Evolutionary conservation across 2,329 filamentous ascomycete genomes (phyloP), one percentile per base, ranked within the genome.

Genomic region (Dothideomycetes sp.): DNA sequence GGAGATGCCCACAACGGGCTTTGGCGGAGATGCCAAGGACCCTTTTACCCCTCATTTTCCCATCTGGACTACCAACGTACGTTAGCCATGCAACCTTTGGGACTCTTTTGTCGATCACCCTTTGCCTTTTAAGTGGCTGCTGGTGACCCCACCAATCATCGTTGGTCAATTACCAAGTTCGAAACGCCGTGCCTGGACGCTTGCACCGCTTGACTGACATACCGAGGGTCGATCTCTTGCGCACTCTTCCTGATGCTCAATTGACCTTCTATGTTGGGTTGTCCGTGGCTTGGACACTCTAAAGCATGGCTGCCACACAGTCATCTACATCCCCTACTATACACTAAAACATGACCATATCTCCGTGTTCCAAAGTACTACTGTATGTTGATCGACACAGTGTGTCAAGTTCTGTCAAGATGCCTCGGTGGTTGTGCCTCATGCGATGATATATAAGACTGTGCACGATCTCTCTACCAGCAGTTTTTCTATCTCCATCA

Each of bases 361-460:
- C 23, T 39, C 25, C 36, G 36, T 19, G 7, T 24, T 29, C 28
- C 28, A 20, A 32, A 32, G 20, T 16, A 13, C 18, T 17, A 11
- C 19, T 18, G 15, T 20, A 11, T 25, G 11, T 19, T 13, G 4
- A 17, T 32, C n/a, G n/a, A n/a, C n/a, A n/a, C n/a, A n/a, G n/a
- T n/a, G n/a, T n/a, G n/a, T n/a, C n/a, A n/a, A n/a, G n/a, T n/a
- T n/a, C 32, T 15, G 11, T 11, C 28, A 22, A 33, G 23, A 41
- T 41, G 37, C 37, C 37, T 41, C 37, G 37, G 37, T 33, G 37
- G 15, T 33, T 41, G 29, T 23, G n/a, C 23, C 29, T 33, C 10
- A 11, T 2, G 4, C n/a, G 16, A 16, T 16, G 33, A 39, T 40
- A 40, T 27, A 33, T 25, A 27, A 9, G 15, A 5, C 19, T 17